Percentiles rank a stretch among this genome's conserved stretches.
phyloP scores from a whole-genome alignment of 1,284 basidiomycete species.

The Kalmanozyma brasiliensis region DNA sequence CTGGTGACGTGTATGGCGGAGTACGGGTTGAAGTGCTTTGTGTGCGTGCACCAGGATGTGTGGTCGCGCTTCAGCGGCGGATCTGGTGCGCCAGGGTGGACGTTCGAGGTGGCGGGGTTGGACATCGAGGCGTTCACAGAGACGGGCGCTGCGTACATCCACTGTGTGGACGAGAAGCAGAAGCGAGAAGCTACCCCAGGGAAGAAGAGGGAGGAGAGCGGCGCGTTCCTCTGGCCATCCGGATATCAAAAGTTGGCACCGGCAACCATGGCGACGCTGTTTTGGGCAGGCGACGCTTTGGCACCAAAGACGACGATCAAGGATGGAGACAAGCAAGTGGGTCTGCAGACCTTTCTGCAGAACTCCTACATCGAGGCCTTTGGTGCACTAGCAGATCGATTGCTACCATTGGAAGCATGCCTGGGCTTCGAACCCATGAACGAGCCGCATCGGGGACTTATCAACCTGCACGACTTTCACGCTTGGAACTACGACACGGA shows the following conservation, averaged over 20 bases:
- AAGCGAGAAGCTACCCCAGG: constrained; percentile 4
- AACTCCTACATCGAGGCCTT: constrained; percentile 82
- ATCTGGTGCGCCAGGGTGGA: constrained; percentile 74
- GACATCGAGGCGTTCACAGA: constrained; percentile 45
- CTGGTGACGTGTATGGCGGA: constrained; percentile 81
- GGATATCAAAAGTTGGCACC: constrained; percentile 66
- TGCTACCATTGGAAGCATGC: constrained; percentile 81
- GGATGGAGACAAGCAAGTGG: constrained; percentile 42
- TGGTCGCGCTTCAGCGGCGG: constrained; percentile 96
- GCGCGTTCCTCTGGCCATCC: constrained; percentile 66
- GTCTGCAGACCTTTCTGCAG: constrained; percentile 85
- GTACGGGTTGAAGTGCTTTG: constrained; percentile 83
- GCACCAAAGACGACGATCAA: constrained; percentile 75
- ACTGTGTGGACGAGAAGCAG: constrained; percentile 42
- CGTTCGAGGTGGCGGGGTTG: constrained; percentile 60
- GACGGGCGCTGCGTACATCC: constrained; percentile 63
- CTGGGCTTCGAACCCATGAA: constrained; percentile 92
- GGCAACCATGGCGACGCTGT: constrained; percentile 69
- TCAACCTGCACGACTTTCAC: constrained; percentile 83
- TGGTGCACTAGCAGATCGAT: constrained; percentile 75
- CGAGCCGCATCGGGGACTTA: constrained; percentile 93
- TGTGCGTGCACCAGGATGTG: constrained; percentile 75
- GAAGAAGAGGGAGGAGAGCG: constrained; percentile 50
- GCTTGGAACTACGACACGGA: constrained; percentile 90
- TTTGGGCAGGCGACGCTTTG: constrained; percentile 72